phyloP scores from a whole-genome alignment of 106 monocot species.

The Dioscorea dumetorum region DNA sequence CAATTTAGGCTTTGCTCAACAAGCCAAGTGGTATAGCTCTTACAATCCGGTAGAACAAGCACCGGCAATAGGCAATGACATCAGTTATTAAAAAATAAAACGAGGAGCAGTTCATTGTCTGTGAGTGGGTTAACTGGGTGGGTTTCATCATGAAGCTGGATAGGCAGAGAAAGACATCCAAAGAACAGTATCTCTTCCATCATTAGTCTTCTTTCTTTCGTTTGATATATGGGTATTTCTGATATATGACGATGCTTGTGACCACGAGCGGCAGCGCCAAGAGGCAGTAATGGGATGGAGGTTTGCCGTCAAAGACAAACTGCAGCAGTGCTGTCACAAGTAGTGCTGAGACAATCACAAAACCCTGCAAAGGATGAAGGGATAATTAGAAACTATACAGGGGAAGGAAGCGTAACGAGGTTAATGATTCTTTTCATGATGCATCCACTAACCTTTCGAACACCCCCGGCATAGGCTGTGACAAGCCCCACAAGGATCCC shows the following conservation, averaged over 20 bases:
- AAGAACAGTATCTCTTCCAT: neutral
- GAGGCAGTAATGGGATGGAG: constrained; percentile 73
- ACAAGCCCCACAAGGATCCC: constrained; percentile 97
- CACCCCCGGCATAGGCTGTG: constrained; percentile 83
- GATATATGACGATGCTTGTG: constrained; percentile 77
- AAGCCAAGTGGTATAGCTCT: too few relatives aligned
- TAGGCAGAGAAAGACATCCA: too few relatives aligned
- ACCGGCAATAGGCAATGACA: too few relatives aligned
- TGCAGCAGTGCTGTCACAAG: constrained; percentile 92
- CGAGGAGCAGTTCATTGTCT: too few relatives aligned
- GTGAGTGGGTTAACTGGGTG: too few relatives aligned
- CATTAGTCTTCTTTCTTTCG: constrained; percentile 64
- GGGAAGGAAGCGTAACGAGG: neutral
- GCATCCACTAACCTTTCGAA: constrained; percentile 54
- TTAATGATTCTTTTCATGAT: too few relatives aligned
- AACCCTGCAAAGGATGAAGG: constrained; percentile 49
- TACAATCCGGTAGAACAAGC: too few relatives aligned
- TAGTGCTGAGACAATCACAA: constrained; percentile 89
- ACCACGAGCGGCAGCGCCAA: constrained; percentile 76
- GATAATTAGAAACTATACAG: neutral
- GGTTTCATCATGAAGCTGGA: too few relatives aligned
- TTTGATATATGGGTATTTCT: constrained; percentile 64
- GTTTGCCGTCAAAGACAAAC: constrained; percentile 77
- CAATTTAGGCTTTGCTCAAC: too few relatives aligned
- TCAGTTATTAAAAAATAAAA: too few relatives aligned